Percentiles rank a stretch among this genome's conserved stretches.
Conservation (phyloP, 345 rosid species). For the Combretum micranthum region DNA sequence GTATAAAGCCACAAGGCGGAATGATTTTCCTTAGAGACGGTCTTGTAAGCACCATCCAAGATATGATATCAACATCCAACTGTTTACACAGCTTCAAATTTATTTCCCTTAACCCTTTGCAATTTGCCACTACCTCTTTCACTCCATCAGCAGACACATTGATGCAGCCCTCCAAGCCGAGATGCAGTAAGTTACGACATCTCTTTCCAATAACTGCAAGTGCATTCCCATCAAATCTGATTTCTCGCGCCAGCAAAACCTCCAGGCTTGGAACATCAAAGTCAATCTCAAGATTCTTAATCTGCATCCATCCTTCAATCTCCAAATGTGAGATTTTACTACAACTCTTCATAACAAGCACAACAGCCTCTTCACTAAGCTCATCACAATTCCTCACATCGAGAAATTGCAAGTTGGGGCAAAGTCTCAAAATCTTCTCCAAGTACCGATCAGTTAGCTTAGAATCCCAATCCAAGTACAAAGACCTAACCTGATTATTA, state of each 20-base stretch:
- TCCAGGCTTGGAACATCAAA: slow-evolving; percentile 54
- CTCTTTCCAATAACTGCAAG: slow-evolving; percentile 38
- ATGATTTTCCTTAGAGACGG: slow-evolving; percentile 59
- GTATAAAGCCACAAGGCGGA: slow-evolving; percentile 29
- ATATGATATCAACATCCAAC: slow-evolving; percentile 22
- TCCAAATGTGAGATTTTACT: slow-evolving; percentile 35
- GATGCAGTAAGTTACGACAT: slow-evolving; percentile 31
- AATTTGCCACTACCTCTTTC: slow-evolving; percentile 36
- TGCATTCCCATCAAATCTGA: slow-evolving; percentile 34
- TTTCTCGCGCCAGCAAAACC: slow-evolving; percentile 39
- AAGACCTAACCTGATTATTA: slow-evolving; percentile 34
- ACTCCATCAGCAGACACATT: slow-evolving; percentile 52
- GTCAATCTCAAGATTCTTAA: slow-evolving; percentile 24
- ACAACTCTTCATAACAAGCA: slow-evolving; percentile 37
- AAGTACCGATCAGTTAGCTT: slow-evolving; percentile 52
- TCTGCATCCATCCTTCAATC: slow-evolving; percentile 37
- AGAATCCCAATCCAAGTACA: slow-evolving; percentile 35
- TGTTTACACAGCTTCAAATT: slow-evolving; percentile 37
- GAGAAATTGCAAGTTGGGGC: slow-evolving; percentile 41
- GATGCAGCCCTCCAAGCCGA: slow-evolving; percentile 46
- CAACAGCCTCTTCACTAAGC: slow-evolving; percentile 45
- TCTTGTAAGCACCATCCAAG: slow-evolving; percentile 44
- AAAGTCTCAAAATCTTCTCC: slow-evolving; percentile 20
- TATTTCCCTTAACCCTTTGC: slow-evolving; percentile 50
- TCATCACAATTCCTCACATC: slow-evolving; percentile 35